These are phyloP conservation scores for Podaxis carcinomalis DNA, from an alignment of 768 basidiomycete species.

Conservation along the genomic window DNA sequence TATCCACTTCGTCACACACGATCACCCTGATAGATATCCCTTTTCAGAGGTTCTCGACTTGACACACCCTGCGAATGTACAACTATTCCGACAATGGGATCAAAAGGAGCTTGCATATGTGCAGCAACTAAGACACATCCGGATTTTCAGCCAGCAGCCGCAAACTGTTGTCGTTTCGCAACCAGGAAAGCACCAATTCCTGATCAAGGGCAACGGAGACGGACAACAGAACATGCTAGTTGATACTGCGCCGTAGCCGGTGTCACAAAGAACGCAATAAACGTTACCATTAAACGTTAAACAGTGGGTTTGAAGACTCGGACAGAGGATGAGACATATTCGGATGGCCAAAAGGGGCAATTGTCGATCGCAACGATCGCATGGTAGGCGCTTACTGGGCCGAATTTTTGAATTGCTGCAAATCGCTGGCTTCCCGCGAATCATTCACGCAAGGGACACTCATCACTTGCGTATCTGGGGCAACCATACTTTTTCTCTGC, in stretches of 20 bases:
- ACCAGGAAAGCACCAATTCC: conserved; percentile 51
- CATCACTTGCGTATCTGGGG: no score
- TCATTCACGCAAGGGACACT: background rate
- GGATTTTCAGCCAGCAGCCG: conserved; percentile 60
- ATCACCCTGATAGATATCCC: conserved; percentile 6
- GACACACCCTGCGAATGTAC: conserved; percentile 65
- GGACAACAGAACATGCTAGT: conserved; percentile 19
- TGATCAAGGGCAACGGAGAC: conserved; percentile 20
- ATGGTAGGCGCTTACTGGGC: background rate
- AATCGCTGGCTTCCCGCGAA: background rate
- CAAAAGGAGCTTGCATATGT: conserved; percentile 69
- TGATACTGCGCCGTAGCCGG: background rate
- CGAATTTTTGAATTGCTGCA: background rate
- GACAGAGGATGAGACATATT: background rate
- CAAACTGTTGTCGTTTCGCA: conserved; percentile 46
- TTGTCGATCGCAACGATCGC: background rate
- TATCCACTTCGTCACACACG: background rate
- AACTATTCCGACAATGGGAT: conserved; percentile 75
- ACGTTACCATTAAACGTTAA: background rate
- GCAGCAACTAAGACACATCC: conserved; percentile 69
- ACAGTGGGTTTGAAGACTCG: background rate
- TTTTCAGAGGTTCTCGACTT: conserved; percentile 72
- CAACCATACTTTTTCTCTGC: no score
- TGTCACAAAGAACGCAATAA: background rate
- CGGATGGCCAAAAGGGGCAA: background rate